Evolutionary conservation across 1,284 basidiomycete species (phyloP), one percentile per base, ranked within the genome.

Genomic region (Peniophora sp.): DNA sequence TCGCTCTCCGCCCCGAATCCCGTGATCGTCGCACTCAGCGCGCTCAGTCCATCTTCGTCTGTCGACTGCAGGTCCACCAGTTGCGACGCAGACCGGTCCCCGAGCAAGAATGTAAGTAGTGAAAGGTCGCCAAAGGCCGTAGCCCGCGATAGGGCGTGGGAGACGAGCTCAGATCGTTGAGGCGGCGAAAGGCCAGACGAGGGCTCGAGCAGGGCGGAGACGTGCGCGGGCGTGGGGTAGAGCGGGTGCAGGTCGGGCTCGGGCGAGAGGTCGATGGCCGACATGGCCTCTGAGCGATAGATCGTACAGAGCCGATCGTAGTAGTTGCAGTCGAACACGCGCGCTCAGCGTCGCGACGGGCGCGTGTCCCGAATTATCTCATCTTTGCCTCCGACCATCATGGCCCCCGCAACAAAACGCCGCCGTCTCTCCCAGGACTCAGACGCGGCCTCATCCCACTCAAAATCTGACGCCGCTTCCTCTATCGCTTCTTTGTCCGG

Each of bases 1-100:
- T 91, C 88, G n/a, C 77, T 76, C 52, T 89, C 87, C 48, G 83
- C 79, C 20, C 89, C 88, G 64, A 93, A 94, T 9, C 88, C 85
- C 55, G 88, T 79, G 57, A 93, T 88, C n/a, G 85, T 74, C 54
- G 83, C 74, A 58, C 85, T 90, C 60, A 93, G 76, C 43, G 92
- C 69, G 41, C 86, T 83, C 49, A 91, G 71, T 14, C 88, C 89
- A 57, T 94, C 92, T 51, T 94, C 92, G 65, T 94, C 92, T 56
- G 81, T 77, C 50, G 76, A 65, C 46, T 70, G 68, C 46, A 91
- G 73, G 66, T 91, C 86, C 51, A 88, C 68, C 65, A 72, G 82
- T 42, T 71, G 69, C 68, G 83, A 89, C 41, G 78, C 83, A 58
- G 81, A 85, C 55, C 74, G 76, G 72, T 86, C 88, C 56, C 72